phyloP scores from a whole-genome alignment of 768 basidiomycete genomes.

The Russula olivacea region DNA sequence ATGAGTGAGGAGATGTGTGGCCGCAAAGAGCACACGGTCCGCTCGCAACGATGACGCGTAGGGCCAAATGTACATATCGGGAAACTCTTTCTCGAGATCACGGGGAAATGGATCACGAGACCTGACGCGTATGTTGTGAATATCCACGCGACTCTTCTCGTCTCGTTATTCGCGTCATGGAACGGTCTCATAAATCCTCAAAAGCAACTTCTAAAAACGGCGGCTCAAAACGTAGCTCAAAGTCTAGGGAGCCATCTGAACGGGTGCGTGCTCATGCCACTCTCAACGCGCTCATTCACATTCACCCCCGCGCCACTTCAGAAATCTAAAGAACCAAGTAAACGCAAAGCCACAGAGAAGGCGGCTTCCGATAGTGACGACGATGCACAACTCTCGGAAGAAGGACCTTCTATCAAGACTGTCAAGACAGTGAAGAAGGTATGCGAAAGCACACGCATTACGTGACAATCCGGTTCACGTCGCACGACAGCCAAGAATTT shows the following conservation, averaged over 20 bases:
- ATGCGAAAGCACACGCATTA: background rate
- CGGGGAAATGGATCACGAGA: background rate
- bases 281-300: background rate
- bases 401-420: background rate
- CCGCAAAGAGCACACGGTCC: conserved; percentile 5
- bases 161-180: background rate
- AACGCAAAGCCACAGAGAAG: conserved; percentile 5
- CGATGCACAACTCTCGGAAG: background rate
- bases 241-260: background rate
- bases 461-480: background rate
- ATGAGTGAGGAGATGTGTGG: conserved; percentile 9
- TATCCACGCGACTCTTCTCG: background rate
- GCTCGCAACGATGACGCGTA: conserved; percentile 21
- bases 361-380: conserved; percentile 1
- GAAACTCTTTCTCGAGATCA: conserved; percentile 21
- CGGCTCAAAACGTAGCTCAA: background rate
- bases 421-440: conserved; percentile 20
- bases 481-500: conserved; percentile 9
- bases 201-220: background rate
- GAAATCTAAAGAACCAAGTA: conserved; percentile 4
- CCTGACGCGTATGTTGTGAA: background rate
- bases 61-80: background rate
- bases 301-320: background rate
- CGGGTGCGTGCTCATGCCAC: background rate
- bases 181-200: too few species aligned